Base-by-base conservation (phyloP, 2,329 filamentous ascomycete species). In the Emmonsiellopsis sp. region DNA sequence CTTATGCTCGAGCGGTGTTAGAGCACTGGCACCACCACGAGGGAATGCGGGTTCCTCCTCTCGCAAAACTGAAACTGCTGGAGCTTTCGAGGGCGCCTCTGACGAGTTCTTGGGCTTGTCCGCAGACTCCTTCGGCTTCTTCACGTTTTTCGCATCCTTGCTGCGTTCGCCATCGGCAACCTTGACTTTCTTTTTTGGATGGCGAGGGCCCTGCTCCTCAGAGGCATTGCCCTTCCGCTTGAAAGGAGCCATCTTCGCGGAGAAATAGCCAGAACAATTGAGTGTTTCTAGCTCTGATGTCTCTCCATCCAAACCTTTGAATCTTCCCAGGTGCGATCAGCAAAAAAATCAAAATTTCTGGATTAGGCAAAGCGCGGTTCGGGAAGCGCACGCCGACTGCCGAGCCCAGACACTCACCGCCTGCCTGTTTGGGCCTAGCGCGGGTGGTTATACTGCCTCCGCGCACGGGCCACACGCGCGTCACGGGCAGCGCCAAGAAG, bases 1-100 rank as follows among this genome's bases (percentile, higher is more conserved):
- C 74, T 95, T 96, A 67, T 94, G 87, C 69, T 98, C 93, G 50
- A 98, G 76, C 17, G 93, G 91, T 2, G 93, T 96, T 66, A 98
- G 75, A 51, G 95, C 79, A 65, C 88, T 94, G 51, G 84, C 92
- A 43, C 93, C 94, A 53, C 93, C 93, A 77, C 93, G 83, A 60
- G 93, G 92, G 64, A 98, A 98, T 44, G 92, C 78, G 36, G 85
- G 84, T 66, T 96, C 93, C 60, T 97, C 93, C 60, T 93, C 86
- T 52, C 75, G 75, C 61, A 83, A 66, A 14, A 82, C 69, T 21
- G 76, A 77, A 45, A 71, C 43, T 37, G 52, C 49, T 3, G 56
- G 34, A 37, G 56, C 43, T 49, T 57, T 60, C 10, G 52, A 32
- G 4, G 10, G 52, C 6, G 37, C 7, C 31, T 52, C 21, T 21